phyloP scores from a whole-genome alignment of 2,329 filamentous ascomycete genomes.

The Dothideomycetes sp. region DNA sequence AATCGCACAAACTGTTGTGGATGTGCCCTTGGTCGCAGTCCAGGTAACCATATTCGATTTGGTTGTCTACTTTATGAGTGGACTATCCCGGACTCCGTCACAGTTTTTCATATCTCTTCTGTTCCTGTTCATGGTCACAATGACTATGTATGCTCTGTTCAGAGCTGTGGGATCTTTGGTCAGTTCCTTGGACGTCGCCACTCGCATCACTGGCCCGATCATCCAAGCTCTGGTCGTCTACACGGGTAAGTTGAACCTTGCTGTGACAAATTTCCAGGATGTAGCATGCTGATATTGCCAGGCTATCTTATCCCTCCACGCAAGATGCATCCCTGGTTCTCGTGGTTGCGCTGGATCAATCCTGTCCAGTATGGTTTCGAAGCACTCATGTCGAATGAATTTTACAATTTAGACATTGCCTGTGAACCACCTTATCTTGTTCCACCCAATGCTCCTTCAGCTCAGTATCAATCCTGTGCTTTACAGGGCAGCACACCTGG shows the following conservation, averaged over 20 bases:
- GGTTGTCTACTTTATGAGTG: conserved; percentile 73
- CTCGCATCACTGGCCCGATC: conserved; percentile 31
- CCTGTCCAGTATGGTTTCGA: conserved; percentile 66
- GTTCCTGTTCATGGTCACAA: conserved; percentile 50
- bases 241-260: no score
- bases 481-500: conserved; percentile 63
- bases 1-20: conserved; percentile 74
- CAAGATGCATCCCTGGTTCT: conserved; percentile 22
- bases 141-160: conserved; percentile 37
- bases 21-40: conserved; percentile 53
- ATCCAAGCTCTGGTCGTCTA: conserved; percentile 23
- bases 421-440: conserved; percentile 62
- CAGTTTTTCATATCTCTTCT: conserved; percentile 72
- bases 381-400: conserved; percentile 80
- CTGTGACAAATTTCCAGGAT: no score
- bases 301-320: conserved; percentile 30
- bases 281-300: conserved; percentile 25
- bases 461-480: conserved; percentile 72
- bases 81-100: conserved; percentile 57
- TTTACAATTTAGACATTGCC: conserved; percentile 56
- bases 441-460: conserved; percentile 60
- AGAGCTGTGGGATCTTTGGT: conserved; percentile 19
- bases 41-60: conserved; percentile 65
- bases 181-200: conserved; percentile 22
- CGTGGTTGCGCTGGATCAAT: conserved; percentile 72